Evolutionary conservation across 768 basidiomycete species (phyloP).

Genomic region (Mrakia hoshinonis): DNA sequence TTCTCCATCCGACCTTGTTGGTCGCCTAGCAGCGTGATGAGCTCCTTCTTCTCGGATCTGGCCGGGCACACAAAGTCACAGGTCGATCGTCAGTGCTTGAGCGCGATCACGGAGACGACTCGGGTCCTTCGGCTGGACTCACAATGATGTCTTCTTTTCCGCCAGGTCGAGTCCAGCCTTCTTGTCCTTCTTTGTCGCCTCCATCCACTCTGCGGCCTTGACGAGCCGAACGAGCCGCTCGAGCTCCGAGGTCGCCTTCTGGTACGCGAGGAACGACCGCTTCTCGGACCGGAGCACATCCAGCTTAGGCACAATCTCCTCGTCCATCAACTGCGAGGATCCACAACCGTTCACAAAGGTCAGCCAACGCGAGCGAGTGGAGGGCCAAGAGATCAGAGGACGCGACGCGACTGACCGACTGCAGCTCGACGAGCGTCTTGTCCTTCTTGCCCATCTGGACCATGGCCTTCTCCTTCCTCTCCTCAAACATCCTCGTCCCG

Average conservation of each 20-base stretch:
- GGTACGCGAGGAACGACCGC: slow-evolving; percentile 75
- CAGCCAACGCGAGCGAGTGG: not conserved
- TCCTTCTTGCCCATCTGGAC: slow-evolving; percentile 97
- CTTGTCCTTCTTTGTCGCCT: slow-evolving; percentile 39
- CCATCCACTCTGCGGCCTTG: slow-evolving; percentile 78
- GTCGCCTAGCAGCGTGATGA: slow-evolving; percentile 19
- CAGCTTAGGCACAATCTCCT: slow-evolving; percentile 91
- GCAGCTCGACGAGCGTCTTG: slow-evolving; percentile 85
- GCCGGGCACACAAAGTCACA: too few relatives aligned
- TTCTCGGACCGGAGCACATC: slow-evolving; percentile 85
- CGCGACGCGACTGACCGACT: slow-evolving; percentile 51
- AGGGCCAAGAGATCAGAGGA: slow-evolving; percentile 56
- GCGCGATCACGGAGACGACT: too few relatives aligned
- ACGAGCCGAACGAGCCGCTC: slow-evolving; percentile 73
- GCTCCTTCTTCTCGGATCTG: slow-evolving; percentile 15
- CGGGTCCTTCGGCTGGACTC: too few relatives aligned
- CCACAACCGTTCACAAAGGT: not conserved
- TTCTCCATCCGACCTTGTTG: slow-evolving; percentile 28
- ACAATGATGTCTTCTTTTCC: slow-evolving; percentile 20
- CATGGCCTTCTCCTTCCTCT: slow-evolving; percentile 89
- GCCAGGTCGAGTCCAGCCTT: slow-evolving; percentile 35
- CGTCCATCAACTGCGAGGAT: slow-evolving; percentile 50
- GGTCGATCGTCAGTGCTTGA: too few relatives aligned
- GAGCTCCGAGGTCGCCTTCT: slow-evolving; percentile 78
- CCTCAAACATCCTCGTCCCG: slow-evolving; percentile 98